phyloP scores from a whole-genome alignment of 305 asterid species.

The Solanum hybrid region DNA sequence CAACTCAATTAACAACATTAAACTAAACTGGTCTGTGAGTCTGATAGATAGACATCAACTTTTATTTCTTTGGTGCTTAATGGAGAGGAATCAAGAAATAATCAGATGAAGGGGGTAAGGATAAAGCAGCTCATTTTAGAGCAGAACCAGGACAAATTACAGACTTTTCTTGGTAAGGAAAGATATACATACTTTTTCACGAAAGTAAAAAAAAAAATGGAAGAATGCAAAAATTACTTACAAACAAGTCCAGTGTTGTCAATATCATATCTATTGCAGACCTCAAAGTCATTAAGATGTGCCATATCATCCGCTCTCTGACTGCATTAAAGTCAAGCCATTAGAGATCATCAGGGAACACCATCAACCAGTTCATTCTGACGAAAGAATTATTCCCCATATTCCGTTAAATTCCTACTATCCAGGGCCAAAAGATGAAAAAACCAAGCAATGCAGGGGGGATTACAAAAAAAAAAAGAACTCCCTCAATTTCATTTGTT shows the following conservation, averaged over 20 bases:
- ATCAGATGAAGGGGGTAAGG: background rate
- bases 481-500: background rate
- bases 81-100: background rate
- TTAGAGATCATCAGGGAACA: slow-evolving; percentile 16
- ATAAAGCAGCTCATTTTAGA: background rate
- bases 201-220: too few relatives aligned
- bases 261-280: slow-evolving; percentile 58
- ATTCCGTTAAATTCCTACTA: background rate
- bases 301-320: slow-evolving; percentile 64
- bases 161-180: background rate
- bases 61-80: background rate
- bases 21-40: background rate
- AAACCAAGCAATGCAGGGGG: background rate
- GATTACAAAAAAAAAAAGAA: background rate
- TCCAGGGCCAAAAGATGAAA: background rate
- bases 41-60: background rate
- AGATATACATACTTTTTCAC: background rate
- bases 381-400: background rate
- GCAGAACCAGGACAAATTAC: background rate
- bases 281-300: slow-evolving; percentile 63
- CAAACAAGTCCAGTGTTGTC: slow-evolving; percentile 91
- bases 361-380: background rate
- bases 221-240: slow-evolving; percentile 30
- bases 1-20: background rate
- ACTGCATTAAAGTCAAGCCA: slow-evolving; percentile 40